Evolutionary conservation across 2,329 filamentous ascomycete genomes (phyloP).

Genomic region (Dactylellina sp.): DNA sequence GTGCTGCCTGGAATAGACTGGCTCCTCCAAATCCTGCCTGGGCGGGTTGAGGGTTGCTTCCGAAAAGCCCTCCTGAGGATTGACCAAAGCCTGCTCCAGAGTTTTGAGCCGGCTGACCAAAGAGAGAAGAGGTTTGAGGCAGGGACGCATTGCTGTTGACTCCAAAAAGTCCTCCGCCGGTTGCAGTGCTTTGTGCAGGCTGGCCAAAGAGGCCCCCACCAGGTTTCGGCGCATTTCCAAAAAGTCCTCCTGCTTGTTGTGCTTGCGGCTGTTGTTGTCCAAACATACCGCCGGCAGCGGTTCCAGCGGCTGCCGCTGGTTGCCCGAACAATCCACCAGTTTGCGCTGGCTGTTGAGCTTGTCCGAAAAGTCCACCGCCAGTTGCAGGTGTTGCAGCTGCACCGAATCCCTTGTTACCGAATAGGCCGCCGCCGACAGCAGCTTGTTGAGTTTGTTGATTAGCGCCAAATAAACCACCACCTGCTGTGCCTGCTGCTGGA

Average conservation of each 20-base stretch:
- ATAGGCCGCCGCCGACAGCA: slow-evolving; percentile 64
- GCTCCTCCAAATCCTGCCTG: slow-evolving; percentile 57
- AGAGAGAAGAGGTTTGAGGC: slow-evolving; percentile 68
- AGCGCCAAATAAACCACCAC: slow-evolving; percentile 59
- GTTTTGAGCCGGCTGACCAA: slow-evolving; percentile 65
- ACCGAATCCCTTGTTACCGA: slow-evolving; percentile 66
- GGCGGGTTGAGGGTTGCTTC: slow-evolving; percentile 29
- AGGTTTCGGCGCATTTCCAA: slow-evolving; percentile 63
- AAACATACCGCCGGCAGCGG: slow-evolving; percentile 28
- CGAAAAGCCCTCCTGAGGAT: slow-evolving; percentile 41
- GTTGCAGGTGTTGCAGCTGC: slow-evolving; percentile 67
- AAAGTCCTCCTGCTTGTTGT: slow-evolving; percentile 65
- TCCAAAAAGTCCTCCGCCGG: slow-evolving; percentile 69
- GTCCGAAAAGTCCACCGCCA: slow-evolving; percentile 56
- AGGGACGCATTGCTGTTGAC: slow-evolving; percentile 60
- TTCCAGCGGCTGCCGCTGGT: slow-evolving; percentile 62
- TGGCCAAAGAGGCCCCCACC: slow-evolving; percentile 66
- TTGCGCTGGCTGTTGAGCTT: slow-evolving; percentile 64
- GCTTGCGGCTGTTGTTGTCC: slow-evolving; percentile 61
- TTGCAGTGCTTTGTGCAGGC: slow-evolving; percentile 63
- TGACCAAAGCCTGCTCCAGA: slow-evolving; percentile 41
- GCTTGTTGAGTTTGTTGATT: slow-evolving; percentile 63
- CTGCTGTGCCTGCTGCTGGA: slow-evolving; percentile 35
- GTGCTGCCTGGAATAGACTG: slow-evolving; percentile 68
- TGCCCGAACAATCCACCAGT: slow-evolving; percentile 62